Conservation (phyloP, 352 stramenopile species). For the Phytophthora boehmeriae region DNA sequence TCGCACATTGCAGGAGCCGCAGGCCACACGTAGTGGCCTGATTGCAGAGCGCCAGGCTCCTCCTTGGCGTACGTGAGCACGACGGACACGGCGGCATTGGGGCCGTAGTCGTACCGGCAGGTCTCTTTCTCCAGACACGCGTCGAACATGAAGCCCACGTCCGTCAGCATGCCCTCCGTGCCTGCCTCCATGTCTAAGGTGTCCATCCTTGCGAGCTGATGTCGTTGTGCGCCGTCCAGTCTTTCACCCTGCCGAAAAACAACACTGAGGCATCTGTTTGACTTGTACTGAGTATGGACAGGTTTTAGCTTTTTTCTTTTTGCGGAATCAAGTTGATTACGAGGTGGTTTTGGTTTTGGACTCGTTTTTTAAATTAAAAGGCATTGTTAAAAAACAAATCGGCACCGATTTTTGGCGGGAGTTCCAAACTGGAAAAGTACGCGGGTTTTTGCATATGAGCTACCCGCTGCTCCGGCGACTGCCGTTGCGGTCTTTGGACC, state of each 20-base stretch:
- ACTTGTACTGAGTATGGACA: no score
- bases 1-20: slow-evolving; percentile 69
- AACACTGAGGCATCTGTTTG: no score
- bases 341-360: no score
- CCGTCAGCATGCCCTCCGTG: slow-evolving; percentile 47
- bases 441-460: slow-evolving; percentile 38
- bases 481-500: slow-evolving; percentile 65
- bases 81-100: slow-evolving; percentile 57
- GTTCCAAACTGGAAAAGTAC: slow-evolving; percentile 21
- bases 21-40: slow-evolving; percentile 72
- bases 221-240: slow-evolving; percentile 3
- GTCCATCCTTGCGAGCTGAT: slow-evolving; percentile 24
- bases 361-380: no score
- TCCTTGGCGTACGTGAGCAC: slow-evolving; percentile 77
- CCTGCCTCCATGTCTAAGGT: slow-evolving; percentile 40
- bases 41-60: slow-evolving; percentile 56
- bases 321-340: not conserved
- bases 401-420: slow-evolving; percentile 29
- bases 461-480: slow-evolving; percentile 69
- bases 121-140: slow-evolving; percentile 69
- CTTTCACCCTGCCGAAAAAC: not conserved
- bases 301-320: no score
- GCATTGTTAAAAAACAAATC: no score
- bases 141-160: slow-evolving; percentile 76
- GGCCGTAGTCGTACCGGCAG: slow-evolving; percentile 64